These are phyloP conservation scores for Salix dunnii DNA, from an alignment of 345 rosid species.

Conservation along the genomic window DNA sequence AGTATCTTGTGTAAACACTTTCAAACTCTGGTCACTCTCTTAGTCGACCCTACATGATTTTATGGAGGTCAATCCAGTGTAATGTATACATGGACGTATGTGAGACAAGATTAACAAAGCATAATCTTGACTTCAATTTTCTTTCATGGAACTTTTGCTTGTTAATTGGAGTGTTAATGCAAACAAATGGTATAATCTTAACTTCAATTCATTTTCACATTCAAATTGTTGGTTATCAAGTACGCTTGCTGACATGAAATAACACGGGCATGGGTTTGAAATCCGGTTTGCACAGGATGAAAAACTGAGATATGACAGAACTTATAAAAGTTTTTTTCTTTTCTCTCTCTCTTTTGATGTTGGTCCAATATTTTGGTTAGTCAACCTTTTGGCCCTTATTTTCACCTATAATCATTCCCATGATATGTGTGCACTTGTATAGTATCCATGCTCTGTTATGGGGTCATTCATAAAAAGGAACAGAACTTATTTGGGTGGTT, in stretches of 20 bases:
- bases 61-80: neutral
- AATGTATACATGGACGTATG: neutral
- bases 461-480: neutral
- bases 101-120: neutral
- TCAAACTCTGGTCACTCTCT: neutral
- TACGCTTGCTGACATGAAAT: neutral
- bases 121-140: neutral
- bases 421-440: neutral
- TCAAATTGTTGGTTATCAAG: neutral
- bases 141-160: neutral
- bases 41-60: neutral
- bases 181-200: neutral
- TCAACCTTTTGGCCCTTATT: neutral
- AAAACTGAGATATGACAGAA: neutral
- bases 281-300: neutral
- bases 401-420: neutral
- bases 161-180: neutral
- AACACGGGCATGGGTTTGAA: neutral
- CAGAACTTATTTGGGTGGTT: neutral
- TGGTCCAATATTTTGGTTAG: neutral
- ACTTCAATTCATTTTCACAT: neutral
- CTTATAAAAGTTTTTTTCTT: neutral
- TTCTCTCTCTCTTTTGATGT: neutral
- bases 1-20: neutral
- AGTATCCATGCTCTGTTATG: neutral